These are phyloP conservation scores for Anisodus acutangulus DNA, from an alignment of 257 asterid species.

Conservation along the genomic window DNA sequence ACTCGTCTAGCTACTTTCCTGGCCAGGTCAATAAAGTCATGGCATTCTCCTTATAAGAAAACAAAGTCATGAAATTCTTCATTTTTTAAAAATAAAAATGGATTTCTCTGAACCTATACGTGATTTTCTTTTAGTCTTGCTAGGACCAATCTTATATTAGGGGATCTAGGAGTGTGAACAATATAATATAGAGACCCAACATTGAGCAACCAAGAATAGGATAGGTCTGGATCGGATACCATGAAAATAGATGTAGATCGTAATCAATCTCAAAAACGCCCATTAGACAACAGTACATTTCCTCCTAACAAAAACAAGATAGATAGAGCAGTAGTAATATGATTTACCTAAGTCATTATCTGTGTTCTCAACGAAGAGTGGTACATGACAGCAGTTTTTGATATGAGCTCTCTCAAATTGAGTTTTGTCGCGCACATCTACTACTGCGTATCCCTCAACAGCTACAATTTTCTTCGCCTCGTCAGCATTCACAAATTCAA, in stretches of 20 bases:
- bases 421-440: conserved; percentile 80
- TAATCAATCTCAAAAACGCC: not conserved
- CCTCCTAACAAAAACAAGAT: not conserved
- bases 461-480: conserved; percentile 81
- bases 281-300: not conserved
- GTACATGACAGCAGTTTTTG: conserved; percentile 74
- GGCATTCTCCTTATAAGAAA: no score
- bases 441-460: conserved; percentile 67
- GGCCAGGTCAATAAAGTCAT: no score
- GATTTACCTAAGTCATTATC: conserved; percentile 77
- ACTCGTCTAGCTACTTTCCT: no score
- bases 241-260: not conserved
- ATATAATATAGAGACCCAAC: not conserved
- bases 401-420: conserved; percentile 85
- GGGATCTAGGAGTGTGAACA: not conserved
- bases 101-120: no score
- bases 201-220: not conserved
- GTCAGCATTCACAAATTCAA: conserved; percentile 63
- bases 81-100: no score
- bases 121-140: no score
- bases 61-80: no score
- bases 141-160: no score
- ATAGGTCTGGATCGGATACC: not conserved
- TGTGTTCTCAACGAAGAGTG: conserved; percentile 73
- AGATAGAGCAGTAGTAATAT: not conserved